Percentiles rank a stretch among this genome's conserved stretches.
Conservation (phyloP, 2,329 filamentous ascomycete genomes). For the Aureobasidium pullulans region DNA sequence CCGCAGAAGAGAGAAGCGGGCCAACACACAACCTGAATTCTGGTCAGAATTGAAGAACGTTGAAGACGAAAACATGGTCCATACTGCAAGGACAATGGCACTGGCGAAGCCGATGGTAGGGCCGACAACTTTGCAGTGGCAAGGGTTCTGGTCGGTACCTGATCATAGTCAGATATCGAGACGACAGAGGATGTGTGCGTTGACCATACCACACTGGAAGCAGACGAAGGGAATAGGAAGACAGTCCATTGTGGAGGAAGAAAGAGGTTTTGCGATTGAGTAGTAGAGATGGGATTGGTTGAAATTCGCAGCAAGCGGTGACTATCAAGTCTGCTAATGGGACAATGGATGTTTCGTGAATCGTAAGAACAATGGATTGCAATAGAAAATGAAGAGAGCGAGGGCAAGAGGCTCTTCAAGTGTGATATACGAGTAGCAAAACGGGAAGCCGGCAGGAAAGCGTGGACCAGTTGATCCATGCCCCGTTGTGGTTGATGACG, state of each 20-base stretch:
- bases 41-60: neutral
- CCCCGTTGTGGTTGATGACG: neutral
- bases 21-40: constrained; percentile 28
- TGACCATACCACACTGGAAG: constrained; percentile 29
- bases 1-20: constrained; percentile 31
- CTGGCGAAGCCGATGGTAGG: constrained; percentile 31
- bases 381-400: neutral
- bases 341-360: neutral
- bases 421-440: neutral
- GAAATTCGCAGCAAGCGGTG: neutral
- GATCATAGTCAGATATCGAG: neutral
- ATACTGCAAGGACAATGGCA: constrained; percentile 26
- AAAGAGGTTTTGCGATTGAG: neutral
- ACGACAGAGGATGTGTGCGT: neutral
- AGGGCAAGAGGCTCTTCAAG: neutral
- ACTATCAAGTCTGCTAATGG: neutral
- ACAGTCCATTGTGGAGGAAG: constrained; percentile 16
- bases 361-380: neutral
- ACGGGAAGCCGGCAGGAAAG: constrained; percentile 3
- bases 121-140: constrained; percentile 32
- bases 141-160: constrained; percentile 29
- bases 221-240: constrained; percentile 27
- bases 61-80: neutral
- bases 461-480: neutral
- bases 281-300: neutral